These are phyloP conservation scores for Colletotrichum sp. DNA, from an alignment of 2,329 filamentous ascomycete genomes.

Conservation along the genomic window DNA sequence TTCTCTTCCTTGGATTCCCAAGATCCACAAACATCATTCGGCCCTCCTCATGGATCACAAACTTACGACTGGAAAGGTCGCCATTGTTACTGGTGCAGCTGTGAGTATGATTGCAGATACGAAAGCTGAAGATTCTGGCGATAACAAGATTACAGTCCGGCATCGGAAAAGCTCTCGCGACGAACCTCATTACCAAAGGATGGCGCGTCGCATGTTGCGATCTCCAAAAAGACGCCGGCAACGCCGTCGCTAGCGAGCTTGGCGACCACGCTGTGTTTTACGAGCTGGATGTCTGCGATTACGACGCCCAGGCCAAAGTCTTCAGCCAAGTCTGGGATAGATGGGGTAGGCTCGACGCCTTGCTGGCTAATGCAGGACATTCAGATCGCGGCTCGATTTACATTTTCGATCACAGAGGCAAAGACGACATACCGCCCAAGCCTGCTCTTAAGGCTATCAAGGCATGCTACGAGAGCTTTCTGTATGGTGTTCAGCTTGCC, in stretches of 20 bases:
- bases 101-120: neutral
- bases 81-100: neutral
- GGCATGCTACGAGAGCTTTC: neutral
- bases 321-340: neutral
- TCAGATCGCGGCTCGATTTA: neutral
- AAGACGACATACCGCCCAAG: neutral
- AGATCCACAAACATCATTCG: neutral
- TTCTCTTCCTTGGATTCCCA: accelerated
- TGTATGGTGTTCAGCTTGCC: neutral
- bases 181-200: neutral
- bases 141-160: neutral
- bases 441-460: neutral
- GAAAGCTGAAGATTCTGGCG: accelerated
- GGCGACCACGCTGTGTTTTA: neutral
- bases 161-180: neutral
- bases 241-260: neutral
- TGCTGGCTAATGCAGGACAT: neutral
- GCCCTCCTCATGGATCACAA: neutral
- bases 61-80: neutral
- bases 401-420: neutral
- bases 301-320: neutral
- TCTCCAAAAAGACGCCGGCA: neutral
- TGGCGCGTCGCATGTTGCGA: neutral
- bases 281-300: neutral
- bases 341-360: neutral